Percentiles rank a stretch among this genome's conserved stretches.
phyloP scores from a whole-genome alignment of 2,329 filamentous ascomycete genomes.

The Nemania sp. region DNA sequence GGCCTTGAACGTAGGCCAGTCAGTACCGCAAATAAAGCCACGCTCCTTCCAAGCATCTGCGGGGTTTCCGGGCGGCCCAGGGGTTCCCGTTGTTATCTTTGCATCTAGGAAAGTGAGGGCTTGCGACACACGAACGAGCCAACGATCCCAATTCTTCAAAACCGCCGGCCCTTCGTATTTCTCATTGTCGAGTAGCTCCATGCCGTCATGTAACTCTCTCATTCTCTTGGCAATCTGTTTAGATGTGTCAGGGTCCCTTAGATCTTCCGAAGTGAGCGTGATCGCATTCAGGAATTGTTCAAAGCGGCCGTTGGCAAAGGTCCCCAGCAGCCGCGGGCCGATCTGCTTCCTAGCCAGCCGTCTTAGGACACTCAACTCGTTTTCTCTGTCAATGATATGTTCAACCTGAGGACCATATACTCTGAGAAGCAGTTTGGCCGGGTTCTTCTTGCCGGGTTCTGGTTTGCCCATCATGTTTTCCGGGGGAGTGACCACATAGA shows the following conservation, averaged over 20 bases:
- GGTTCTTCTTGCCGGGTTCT: conserved; percentile 48
- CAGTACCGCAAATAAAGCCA: conserved; percentile 80
- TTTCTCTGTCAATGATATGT: conserved; percentile 91
- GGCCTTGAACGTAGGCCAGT: conserved; percentile 77
- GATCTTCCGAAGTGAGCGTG: conserved; percentile 73
- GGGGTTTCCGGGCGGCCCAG: conserved; percentile 34
- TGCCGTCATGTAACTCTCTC: conserved; percentile 91
- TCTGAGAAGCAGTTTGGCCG: conserved; percentile 77
- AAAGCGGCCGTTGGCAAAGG: conserved; percentile 92
- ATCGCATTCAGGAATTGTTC: conserved; percentile 90
- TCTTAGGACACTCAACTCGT: conserved; percentile 82
- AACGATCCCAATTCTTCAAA: conserved; percentile 94
- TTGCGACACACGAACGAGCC: conserved; percentile 69
- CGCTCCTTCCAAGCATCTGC: conserved; percentile 64
- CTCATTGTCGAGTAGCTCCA: conserved; percentile 82
- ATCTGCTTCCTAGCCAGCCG: conserved; percentile 90
- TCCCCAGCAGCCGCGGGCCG: conserved; percentile 86
- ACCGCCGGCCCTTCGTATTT: conserved; percentile 77
- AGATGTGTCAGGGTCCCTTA: conserved; percentile 81
- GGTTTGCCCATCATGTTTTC: conserved; percentile 54
- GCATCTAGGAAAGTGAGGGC: conserved; percentile 60
- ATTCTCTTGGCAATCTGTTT: conserved; percentile 96
- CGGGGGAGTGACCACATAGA: conserved; percentile 90
- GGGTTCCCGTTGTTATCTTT: conserved; percentile 54
- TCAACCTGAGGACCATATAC: conserved; percentile 96